Conservation (phyloP, 306 rosid genomes). For the Cucumis cinereus region DNA sequence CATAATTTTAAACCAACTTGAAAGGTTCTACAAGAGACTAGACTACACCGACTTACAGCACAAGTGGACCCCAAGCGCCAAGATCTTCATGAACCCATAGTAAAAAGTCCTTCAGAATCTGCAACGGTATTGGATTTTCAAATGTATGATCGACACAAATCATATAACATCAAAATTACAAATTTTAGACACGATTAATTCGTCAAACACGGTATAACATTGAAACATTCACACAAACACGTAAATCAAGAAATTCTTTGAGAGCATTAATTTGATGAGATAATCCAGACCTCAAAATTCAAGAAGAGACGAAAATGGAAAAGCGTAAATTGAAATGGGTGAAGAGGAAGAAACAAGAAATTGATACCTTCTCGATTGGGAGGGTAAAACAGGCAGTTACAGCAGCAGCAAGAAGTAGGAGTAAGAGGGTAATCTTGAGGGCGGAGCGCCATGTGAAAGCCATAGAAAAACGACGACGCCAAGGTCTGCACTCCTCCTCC, state of each 20-base stretch:
- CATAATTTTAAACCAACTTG: background rate
- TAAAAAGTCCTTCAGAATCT: slow-evolving; percentile 71
- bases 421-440: slow-evolving; percentile 18
- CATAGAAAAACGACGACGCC: slow-evolving; percentile 29
- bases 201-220: background rate
- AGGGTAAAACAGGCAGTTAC: slow-evolving; percentile 29
- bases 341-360: background rate
- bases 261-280: background rate
- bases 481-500: slow-evolving; percentile 18
- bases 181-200: background rate
- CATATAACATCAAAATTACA: background rate
- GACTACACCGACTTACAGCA: slow-evolving; percentile 35
- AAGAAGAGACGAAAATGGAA: no score
- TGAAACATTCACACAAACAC: background rate
- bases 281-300: no score
- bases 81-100: slow-evolving; percentile 62
- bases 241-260: background rate
- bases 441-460: slow-evolving; percentile 25
- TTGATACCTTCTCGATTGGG: slow-evolving; percentile 33
- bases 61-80: slow-evolving; percentile 85
- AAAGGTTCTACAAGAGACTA: background rate
- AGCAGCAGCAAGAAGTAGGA: slow-evolving; percentile 30
- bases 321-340: background rate
- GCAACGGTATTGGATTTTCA: slow-evolving; percentile 4
- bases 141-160: background rate